Evolutionary conservation across 768 basidiomycete genomes (phyloP).

Genomic region (Trichaptum fuscoviolaceum): DNA sequence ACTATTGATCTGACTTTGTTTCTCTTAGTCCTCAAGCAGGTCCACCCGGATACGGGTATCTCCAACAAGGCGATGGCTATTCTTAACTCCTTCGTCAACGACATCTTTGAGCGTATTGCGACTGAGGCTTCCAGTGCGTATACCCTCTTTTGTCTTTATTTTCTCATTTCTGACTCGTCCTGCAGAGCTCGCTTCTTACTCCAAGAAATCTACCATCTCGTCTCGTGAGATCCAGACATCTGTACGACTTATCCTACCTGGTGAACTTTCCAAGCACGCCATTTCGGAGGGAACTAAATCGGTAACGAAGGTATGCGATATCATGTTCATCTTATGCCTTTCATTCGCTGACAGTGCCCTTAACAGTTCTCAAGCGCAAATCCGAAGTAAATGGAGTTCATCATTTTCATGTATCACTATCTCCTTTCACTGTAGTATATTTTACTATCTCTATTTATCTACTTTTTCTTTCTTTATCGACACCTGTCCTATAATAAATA

Average conservation of each 20-base stretch:
- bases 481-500: not conserved
- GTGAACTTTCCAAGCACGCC: constrained; percentile 97
- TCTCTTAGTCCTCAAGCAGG: constrained; percentile 81
- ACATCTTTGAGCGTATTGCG: constrained; percentile 91
- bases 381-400: constrained; percentile 29
- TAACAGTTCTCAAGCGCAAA: constrained; percentile 40
- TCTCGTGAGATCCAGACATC: constrained; percentile 98
- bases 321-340: not conserved
- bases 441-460: constrained; percentile 4
- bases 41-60: constrained; percentile 98
- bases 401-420: constrained; percentile 8
- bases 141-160: not conserved
- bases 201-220: constrained; percentile 98
- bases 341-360: constrained; percentile 11
- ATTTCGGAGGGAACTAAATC: constrained; percentile 91
- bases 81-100: constrained; percentile 88
- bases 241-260: constrained; percentile 92
- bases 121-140: constrained; percentile 80
- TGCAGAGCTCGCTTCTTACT: constrained; percentile 91
- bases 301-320: constrained; percentile 48
- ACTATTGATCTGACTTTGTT: not conserved
- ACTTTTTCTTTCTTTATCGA: not conserved
- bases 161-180: not conserved
- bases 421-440: not conserved
- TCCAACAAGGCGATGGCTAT: constrained; percentile 96